phyloP scores from a whole-genome alignment of 1,284 basidiomycete genomes.

The Cutaneotrichosporon dermatis region DNA sequence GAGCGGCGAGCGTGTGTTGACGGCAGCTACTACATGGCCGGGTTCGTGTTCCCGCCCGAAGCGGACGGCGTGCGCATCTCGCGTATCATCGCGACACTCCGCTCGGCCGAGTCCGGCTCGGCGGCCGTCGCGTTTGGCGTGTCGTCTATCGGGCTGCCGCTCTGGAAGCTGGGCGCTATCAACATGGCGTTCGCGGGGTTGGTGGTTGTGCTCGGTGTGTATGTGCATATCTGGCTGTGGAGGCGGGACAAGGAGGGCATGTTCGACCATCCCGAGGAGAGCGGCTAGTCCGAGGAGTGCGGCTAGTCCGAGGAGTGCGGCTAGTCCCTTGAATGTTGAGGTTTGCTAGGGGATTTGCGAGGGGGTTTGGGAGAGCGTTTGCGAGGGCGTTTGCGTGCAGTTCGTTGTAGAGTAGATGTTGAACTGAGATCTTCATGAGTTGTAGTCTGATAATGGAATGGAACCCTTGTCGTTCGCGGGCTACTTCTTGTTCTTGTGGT shows the following conservation, averaged over 20 bases:
- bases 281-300: too few species aligned
- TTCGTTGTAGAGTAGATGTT: too few species aligned
- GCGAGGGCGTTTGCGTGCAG: too few species aligned
- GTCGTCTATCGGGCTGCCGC: constrained; percentile 9
- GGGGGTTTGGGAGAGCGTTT: too few species aligned
- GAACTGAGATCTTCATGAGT: too few species aligned
- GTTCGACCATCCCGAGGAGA: neutral
- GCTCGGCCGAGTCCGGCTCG: constrained; percentile 22
- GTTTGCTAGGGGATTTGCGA: too few species aligned
- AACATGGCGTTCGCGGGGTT: constrained; percentile 19
- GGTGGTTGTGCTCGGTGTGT: constrained; percentile 16
- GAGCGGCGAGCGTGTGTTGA: too few species aligned
- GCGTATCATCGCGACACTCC: constrained; percentile 24
- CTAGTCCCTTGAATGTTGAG: too few species aligned
- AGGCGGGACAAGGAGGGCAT: constrained; percentile 18
- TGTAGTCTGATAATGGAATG: too few species aligned
- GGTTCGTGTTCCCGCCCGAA: constrained; percentile 20
- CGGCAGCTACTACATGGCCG: constrained; percentile 17
- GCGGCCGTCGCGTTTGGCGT: constrained; percentile 25
- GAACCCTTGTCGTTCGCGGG: too few species aligned
- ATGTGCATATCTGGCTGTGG: constrained; percentile 18
- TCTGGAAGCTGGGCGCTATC: constrained; percentile 19
- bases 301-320: too few species aligned
- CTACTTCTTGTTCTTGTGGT: too few species aligned
- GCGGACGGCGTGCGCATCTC: constrained; percentile 15